phyloP scores from a whole-genome alignment of 2,329 filamentous ascomycete genomes.

The Sporothrix humicola region DNA sequence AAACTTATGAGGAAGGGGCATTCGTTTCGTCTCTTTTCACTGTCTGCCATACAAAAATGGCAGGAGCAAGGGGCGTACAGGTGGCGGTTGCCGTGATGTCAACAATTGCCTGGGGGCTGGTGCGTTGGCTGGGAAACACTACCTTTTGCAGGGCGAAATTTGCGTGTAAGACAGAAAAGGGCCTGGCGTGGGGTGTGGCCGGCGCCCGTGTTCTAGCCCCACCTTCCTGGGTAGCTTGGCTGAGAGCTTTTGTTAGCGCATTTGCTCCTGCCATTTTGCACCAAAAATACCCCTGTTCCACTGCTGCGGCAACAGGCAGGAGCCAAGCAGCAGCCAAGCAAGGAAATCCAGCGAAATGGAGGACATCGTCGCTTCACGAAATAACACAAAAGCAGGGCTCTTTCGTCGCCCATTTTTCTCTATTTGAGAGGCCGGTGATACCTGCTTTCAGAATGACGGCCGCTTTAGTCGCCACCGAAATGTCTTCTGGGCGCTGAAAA shows the following conservation, averaged over 20 bases:
- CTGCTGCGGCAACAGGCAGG: slow-evolving; percentile 27
- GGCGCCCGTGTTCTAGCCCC: slow-evolving; percentile 10
- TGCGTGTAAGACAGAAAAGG: slow-evolving; percentile 6
- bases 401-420: neutral
- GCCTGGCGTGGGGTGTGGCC: slow-evolving; percentile 19
- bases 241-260: slow-evolving; percentile 13
- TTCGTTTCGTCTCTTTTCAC: slow-evolving; percentile 16
- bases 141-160: neutral
- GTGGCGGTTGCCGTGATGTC: slow-evolving; percentile 36
- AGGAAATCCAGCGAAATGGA: slow-evolving; percentile 13
- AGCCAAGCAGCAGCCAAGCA: slow-evolving; percentile 6
- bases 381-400: slow-evolving; percentile 3
- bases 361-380: neutral
- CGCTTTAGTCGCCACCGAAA: neutral
- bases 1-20: neutral
- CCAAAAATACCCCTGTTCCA: slow-evolving; percentile 27
- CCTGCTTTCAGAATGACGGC: neutral
- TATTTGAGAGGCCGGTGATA: neutral
- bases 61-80: slow-evolving; percentile 18
- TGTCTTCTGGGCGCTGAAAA: neutral
- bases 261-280: slow-evolving; percentile 9
- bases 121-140: slow-evolving; percentile 36
- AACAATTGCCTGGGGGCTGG: slow-evolving; percentile 34
- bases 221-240: slow-evolving; percentile 16
- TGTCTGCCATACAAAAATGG: slow-evolving; percentile 10